phyloP scores from a whole-genome alignment of 352 stramenopile species.

The Phytophthora lateralis region DNA sequence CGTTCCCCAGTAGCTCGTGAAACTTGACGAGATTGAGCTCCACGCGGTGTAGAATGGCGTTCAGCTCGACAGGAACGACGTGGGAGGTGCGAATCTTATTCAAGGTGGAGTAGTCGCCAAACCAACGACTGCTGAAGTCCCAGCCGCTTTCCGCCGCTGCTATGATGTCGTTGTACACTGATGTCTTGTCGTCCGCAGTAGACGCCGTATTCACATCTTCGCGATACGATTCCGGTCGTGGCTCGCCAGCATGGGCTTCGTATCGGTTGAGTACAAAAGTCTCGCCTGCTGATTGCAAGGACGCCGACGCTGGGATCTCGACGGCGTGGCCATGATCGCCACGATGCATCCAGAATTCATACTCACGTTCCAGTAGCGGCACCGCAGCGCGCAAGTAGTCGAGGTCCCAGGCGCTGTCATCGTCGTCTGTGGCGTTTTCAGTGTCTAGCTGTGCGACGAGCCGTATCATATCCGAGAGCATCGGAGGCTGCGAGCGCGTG shows the following conservation, averaged over 20 bases:
- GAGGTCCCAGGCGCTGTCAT: constrained; percentile 39
- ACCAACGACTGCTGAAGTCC: constrained; percentile 91
- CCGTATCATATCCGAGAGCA: constrained; percentile 90
- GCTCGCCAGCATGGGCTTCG: constrained; percentile 56
- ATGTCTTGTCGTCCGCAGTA: constrained; percentile 26
- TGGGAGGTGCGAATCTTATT: constrained; percentile 62
- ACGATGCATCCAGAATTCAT: constrained; percentile 82
- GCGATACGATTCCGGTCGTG: constrained; percentile 86
- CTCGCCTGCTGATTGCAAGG: constrained; percentile 2
- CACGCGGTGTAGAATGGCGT: constrained; percentile 77
- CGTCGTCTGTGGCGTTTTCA: constrained; percentile 25
- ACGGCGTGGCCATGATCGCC: constrained; percentile 59
- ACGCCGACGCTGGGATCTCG: constrained; percentile 30
- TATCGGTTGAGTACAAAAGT: constrained; percentile 77
- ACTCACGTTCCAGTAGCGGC: constrained; percentile 76
- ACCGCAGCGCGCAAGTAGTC: constrained; percentile 53
- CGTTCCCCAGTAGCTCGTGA: constrained; percentile 47
- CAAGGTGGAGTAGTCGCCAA: constrained; percentile 42
- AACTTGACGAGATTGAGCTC: constrained; percentile 77
- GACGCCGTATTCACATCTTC: constrained; percentile 63
- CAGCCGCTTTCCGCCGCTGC: constrained; percentile 85
- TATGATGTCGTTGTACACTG: constrained; percentile 82
- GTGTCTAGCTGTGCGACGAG: constrained; percentile 42
- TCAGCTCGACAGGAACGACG: constrained; percentile 88
- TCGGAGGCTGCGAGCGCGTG: constrained; percentile 87